A percentile compares a stretch with the other conserved stretches of the same genome.
Conservation (phyloP, 2,329 filamentous ascomycete genomes). For the Colletotrichum sp. region DNA sequence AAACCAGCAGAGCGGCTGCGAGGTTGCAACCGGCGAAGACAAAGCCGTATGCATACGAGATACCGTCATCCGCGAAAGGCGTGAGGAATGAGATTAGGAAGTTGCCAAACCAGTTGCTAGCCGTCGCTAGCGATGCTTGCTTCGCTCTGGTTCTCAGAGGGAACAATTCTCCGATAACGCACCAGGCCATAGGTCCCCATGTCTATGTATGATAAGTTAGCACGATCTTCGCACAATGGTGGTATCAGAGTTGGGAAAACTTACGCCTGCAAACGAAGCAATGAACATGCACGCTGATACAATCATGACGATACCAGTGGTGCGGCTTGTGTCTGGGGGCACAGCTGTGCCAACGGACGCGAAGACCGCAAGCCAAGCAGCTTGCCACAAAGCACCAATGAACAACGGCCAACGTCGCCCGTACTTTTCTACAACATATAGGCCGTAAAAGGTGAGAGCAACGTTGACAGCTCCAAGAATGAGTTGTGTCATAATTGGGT, state of each 20-base stretch:
- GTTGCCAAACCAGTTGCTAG: conserved; percentile 65
- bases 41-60: conserved; percentile 69
- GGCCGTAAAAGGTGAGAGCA: conserved; percentile 66
- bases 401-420: conserved; percentile 73
- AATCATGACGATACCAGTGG: conserved; percentile 71
- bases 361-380: conserved; percentile 68
- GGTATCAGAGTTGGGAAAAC: background rate
- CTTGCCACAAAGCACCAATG: conserved; percentile 71
- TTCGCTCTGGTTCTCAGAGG: conserved; percentile 60
- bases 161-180: conserved; percentile 71
- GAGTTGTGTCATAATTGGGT: conserved; percentile 71
- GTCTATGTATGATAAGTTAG: conserved; percentile 42
- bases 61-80: conserved; percentile 65
- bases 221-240: background rate
- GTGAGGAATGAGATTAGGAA: conserved; percentile 74
- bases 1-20: conserved; percentile 62
- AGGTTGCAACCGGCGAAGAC: conserved; percentile 70
- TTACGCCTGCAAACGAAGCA: conserved; percentile 64
- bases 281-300: conserved; percentile 78
- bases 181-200: conserved; percentile 75
- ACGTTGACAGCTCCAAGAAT: conserved; percentile 74
- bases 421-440: conserved; percentile 72
- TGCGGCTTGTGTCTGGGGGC: conserved; percentile 44
- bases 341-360: conserved; percentile 58
- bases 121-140: conserved; percentile 59